Conservation (phyloP, 1,139 yeast species). For the Nakaseomyces glabratus region DNA sequence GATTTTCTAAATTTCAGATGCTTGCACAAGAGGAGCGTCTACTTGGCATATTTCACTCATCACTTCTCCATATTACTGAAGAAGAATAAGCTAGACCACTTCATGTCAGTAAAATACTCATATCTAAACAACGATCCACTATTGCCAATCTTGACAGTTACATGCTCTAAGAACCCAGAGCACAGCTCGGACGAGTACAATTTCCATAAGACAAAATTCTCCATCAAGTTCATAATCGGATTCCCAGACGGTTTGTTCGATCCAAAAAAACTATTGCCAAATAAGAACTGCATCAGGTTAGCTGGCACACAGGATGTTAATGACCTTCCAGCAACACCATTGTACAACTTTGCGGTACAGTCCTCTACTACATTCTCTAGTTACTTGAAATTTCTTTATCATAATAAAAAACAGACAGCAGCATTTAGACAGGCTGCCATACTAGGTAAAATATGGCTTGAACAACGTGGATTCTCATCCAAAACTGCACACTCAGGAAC, state of each 20-base stretch:
- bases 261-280: conserved; percentile 64
- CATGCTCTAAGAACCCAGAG: conserved; percentile 27
- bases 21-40: conserved; percentile 80
- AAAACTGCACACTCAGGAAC: conserved; percentile 39
- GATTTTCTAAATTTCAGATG: conserved; percentile 88
- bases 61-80: conserved; percentile 47
- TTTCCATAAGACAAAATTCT: conserved; percentile 59
- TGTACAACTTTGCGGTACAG: conserved; percentile 72
- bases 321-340: conserved; percentile 54
- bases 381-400: conserved; percentile 66
- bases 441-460: conserved; percentile 81
- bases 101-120: conserved; percentile 45
- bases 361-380: conserved; percentile 60
- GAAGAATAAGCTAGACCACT: conserved; percentile 42
- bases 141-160: conserved; percentile 53
- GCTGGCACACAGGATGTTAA: conserved; percentile 40
- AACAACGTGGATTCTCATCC: conserved; percentile 74
- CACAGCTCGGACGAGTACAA: conserved; percentile 34
- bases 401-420: conserved; percentile 65
- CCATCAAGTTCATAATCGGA: conserved; percentile 63
- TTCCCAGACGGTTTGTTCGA: conserved; percentile 68
- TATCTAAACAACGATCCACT: conserved; percentile 59
- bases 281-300: conserved; percentile 69
- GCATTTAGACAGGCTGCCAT: conserved; percentile 85
- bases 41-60: conserved; percentile 67